Base-by-base conservation (phyloP, 805 yeast genomes). In the Hanseniaspora clermontiae region DNA sequence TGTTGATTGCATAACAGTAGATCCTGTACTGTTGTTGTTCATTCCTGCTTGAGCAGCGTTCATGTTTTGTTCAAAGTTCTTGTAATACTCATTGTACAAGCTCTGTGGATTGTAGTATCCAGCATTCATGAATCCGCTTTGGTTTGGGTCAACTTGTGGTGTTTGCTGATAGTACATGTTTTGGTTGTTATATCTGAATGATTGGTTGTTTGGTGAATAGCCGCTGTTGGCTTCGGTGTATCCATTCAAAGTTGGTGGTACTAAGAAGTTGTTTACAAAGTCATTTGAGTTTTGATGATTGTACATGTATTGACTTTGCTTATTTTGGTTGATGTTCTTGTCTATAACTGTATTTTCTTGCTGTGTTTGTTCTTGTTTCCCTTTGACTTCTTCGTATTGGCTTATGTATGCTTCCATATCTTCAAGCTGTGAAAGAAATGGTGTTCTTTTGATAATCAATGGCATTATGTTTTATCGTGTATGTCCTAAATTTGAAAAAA, bases 401-500 rank as follows among this genome's bases (percentile, higher is more conserved):
- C 58, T 29, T 31, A 68, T 47, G 52, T 66, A 66, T 47, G 62
- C 65, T 29, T 68, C 67, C 61, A 69, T 64, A 57, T 69, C 71
- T 51, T 69, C 72, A 27, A 62, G 49, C 57, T 69, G 72, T 20
- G 70, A 67, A 20, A 66, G 60, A 60, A 67, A 69, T 34, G 72
- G 67, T 36, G 65, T 60, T 55, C 64, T 51, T 47, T 40, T 48
- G 11, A 47, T 43, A 24, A n/a, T 27, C 15, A 15, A 31, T n/a
- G 43, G 32, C 56, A 57, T 57, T 24, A 15, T 43, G 39, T 47
- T 24, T 40, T 48, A 40, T 46, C 11, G n/a, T 24, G 15, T 36
- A 9, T 36, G 8, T 37, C 20, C 24, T 43, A 36, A n/a, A 24
- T 43, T 12, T 34, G 24, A 39, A 24, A 24, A 36, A 24, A 36